A percentile compares a stretch with the other conserved stretches of the same genome.
phyloP scores from a whole-genome alignment of 495 filamentous ascomycete species.

The Mycothermus thermophilus region DNA sequence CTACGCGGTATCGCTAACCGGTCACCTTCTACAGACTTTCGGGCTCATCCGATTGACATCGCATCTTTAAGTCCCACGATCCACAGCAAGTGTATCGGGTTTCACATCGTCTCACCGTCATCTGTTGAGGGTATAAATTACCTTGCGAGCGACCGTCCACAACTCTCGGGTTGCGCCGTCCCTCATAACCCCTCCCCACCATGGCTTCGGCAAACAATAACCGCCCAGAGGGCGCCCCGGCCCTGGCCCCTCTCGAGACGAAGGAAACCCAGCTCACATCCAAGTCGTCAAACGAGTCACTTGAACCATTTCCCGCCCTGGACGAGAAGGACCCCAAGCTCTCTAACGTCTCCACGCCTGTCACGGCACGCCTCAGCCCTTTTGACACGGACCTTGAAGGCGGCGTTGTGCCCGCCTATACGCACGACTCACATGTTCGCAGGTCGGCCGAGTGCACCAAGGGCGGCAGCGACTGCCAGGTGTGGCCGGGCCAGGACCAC shows the following conservation, averaged over 20 bases:
- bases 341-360: slow-evolving; percentile 26
- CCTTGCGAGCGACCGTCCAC: slow-evolving; percentile 8
- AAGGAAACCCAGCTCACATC: slow-evolving; percentile 7
- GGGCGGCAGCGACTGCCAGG: slow-evolving; percentile 26
- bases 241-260: slow-evolving; percentile 22
- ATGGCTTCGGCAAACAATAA: slow-evolving; percentile 16
- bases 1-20: too few species aligned
- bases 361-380: slow-evolving; percentile 23
- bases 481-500: slow-evolving; percentile 39
- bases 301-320: slow-evolving; percentile 14
- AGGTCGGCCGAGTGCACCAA: slow-evolving; percentile 21
- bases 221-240: slow-evolving; percentile 17
- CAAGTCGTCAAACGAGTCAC: slow-evolving; percentile 17
- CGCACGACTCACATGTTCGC: background rate
- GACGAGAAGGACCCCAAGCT: slow-evolving; percentile 19
- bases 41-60: background rate
- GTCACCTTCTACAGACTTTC: too few species aligned
- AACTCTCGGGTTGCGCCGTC: background rate
- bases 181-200: background rate
- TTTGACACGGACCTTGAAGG: slow-evolving; percentile 37
- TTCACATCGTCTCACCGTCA: background rate
- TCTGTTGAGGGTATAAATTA: slow-evolving; percentile 14
- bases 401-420: background rate
- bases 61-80: background rate
- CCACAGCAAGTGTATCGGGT: too few species aligned